Percentiles rank a stretch among this genome's conserved stretches.
phyloP scores from a whole-genome alignment of 139 green algal species.

The Coelastrella sp. region DNA sequence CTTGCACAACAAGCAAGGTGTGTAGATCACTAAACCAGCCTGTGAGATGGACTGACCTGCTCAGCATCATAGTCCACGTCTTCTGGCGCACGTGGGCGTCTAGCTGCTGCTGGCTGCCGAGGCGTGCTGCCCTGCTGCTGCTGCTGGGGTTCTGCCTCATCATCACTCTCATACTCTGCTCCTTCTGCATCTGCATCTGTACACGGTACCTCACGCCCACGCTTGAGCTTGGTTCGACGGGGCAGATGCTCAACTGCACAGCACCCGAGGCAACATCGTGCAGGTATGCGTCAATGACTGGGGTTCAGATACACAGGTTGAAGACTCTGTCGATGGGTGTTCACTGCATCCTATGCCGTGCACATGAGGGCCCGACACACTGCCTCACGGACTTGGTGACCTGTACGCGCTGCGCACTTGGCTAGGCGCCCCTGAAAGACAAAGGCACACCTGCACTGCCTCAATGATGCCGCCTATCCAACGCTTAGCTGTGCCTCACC shows the following conservation, averaged over 20 bases:
- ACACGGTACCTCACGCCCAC: constrained; percentile 21
- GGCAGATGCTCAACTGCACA: constrained; percentile 36
- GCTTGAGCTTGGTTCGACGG: constrained; percentile 2
- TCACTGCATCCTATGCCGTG: too few species aligned
- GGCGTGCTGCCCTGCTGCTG: constrained; percentile 1
- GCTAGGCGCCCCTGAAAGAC: too few species aligned
- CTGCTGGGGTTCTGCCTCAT: not conserved
- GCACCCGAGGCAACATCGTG: not conserved
- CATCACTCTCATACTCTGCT: constrained; percentile 27
- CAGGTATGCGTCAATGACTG: not conserved
- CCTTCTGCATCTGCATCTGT: constrained; percentile 27
- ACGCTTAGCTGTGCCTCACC: constrained; percentile 48
- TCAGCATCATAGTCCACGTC: constrained; percentile 37
- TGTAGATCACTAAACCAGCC: too few species aligned
- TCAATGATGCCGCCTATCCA: not conserved
- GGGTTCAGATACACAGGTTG: too few species aligned
- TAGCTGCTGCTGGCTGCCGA: not conserved
- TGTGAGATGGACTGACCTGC: not conserved
- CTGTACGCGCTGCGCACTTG: too few species aligned
- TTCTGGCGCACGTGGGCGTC: not conserved
- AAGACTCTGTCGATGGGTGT: not conserved
- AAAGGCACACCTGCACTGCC: too few species aligned
- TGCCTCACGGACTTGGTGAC: not conserved
- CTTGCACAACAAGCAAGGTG: too few species aligned
- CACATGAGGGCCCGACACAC: too few species aligned